A percentile compares a stretch with the other conserved stretches of the same genome.
These are phyloP conservation scores for Shiraia sp. DNA, from an alignment of 2,329 filamentous ascomycete genomes.

Conservation along the genomic window DNA sequence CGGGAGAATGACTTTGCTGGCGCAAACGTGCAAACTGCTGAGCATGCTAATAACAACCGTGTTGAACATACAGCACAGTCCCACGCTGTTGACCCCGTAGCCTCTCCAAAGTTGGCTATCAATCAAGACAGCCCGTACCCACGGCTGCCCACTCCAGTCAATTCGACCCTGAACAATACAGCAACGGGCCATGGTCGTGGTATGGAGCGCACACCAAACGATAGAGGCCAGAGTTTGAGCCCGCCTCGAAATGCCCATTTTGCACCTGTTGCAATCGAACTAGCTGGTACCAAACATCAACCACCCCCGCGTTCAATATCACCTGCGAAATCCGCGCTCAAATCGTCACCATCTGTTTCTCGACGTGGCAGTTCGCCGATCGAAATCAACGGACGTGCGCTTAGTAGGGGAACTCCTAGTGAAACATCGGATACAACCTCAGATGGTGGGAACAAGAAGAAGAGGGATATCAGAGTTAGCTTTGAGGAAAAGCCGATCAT, in stretches of 20 bases:
- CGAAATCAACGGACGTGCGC: conserved; percentile 56
- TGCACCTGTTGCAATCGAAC: conserved; percentile 58
- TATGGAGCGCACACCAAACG: conserved; percentile 25
- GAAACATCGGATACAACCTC: conserved; percentile 63
- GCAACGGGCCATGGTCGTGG: conserved; percentile 13
- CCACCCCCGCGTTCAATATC: conserved; percentile 73
- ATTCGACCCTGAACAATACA: conserved; percentile 9
- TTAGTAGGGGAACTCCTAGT: conserved; percentile 52
- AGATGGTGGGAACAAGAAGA: conserved; percentile 46
- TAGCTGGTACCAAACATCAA: conserved; percentile 63
- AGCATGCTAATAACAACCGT: conserved; percentile 23
- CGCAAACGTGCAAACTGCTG: no score
- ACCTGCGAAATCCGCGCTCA: conserved; percentile 77
- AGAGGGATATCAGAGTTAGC: conserved; percentile 72
- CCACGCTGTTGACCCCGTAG: conserved; percentile 8
- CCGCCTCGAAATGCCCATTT: conserved; percentile 72
- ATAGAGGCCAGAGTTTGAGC: conserved; percentile 53
- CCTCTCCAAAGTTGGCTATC: conserved; percentile 22
- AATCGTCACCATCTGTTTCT: conserved; percentile 62
- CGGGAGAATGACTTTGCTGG: no score
- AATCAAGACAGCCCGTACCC: conserved; percentile 37
- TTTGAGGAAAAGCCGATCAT: conserved; percentile 72
- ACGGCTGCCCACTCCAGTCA: conserved; percentile 14
- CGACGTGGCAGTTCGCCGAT: conserved; percentile 49
- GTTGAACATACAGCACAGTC: conserved; percentile 15